Conservation (phyloP, 305 asterid species). For the Salvia sclarea region DNA sequence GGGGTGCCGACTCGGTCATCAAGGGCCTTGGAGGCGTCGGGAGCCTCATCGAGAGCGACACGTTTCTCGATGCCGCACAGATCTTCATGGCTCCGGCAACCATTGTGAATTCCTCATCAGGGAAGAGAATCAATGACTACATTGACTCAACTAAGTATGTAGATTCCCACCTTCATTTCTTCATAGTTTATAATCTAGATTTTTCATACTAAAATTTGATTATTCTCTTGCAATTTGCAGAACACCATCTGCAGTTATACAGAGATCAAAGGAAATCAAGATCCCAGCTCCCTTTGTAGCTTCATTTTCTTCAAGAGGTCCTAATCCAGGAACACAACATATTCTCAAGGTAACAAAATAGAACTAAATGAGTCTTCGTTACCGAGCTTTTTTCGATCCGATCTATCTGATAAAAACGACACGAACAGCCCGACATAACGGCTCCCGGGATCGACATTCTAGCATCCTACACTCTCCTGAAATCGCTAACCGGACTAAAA, state of each 20-base stretch:
- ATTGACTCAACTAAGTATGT: constrained; percentile 59
- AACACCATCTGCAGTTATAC: constrained; percentile 66
- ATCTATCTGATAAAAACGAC: constrained; percentile 26
- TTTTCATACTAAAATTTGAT: background rate
- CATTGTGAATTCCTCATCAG: constrained; percentile 57
- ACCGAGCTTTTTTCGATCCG: background rate
- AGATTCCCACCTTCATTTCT: background rate
- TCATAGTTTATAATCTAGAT: background rate
- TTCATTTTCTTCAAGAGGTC: constrained; percentile 92
- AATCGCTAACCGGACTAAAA: constrained; percentile 66
- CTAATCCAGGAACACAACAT: constrained; percentile 61
- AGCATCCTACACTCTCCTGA: constrained; percentile 78
- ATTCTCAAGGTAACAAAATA: constrained; percentile 62
- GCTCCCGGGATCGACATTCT: constrained; percentile 92
- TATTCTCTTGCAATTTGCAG: constrained; percentile 38
- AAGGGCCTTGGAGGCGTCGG: constrained; percentile 85
- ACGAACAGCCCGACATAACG: constrained; percentile 74
- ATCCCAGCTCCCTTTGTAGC: constrained; percentile 73
- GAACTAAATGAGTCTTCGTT: background rate
- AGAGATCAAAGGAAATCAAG: constrained; percentile 62
- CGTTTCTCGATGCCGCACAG: constrained; percentile 63
- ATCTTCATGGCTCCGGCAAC: constrained; percentile 84
- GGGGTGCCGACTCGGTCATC: constrained; percentile 75
- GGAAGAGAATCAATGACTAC: constrained; percentile 52
- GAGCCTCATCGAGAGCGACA: constrained; percentile 55